These are phyloP conservation scores for Ogataea dorogensis DNA, from an alignment of 805 yeast species.

Conservation along the genomic window DNA sequence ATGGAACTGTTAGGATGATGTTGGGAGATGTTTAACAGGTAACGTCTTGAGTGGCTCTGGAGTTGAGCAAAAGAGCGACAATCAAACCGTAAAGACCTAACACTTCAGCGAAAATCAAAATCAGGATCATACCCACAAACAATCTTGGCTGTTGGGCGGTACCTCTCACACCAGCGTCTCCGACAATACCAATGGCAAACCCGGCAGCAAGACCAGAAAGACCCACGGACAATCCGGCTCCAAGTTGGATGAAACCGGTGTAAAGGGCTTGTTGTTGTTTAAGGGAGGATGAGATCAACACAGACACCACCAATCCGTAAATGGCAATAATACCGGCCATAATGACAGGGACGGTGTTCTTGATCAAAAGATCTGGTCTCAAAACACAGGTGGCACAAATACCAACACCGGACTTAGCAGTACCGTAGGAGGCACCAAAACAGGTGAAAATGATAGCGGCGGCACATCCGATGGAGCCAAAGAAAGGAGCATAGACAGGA, in stretches of 20 bases:
- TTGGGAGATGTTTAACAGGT: slow-evolving; percentile 50
- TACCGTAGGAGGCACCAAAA: slow-evolving; percentile 98
- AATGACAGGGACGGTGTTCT: slow-evolving; percentile 93
- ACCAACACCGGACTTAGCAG: slow-evolving; percentile 99
- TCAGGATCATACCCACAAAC: slow-evolving; percentile 46
- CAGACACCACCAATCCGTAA: slow-evolving; percentile 95
- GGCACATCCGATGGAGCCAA: slow-evolving; percentile 99
- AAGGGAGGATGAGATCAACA: slow-evolving; percentile 85
- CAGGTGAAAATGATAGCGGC: slow-evolving; percentile 98
- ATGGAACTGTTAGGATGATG: slow-evolving; percentile 7
- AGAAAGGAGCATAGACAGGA: slow-evolving; percentile 90
- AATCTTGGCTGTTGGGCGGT: slow-evolving; percentile 97
- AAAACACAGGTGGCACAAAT: slow-evolving; percentile 96
- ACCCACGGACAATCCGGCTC: slow-evolving; percentile 98
- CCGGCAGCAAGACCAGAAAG: slow-evolving; percentile 98
- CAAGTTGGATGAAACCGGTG: slow-evolving; percentile 97
- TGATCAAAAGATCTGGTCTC: slow-evolving; percentile 94
- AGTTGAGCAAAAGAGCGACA: slow-evolving; percentile 96
- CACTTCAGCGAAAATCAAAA: slow-evolving; percentile 14
- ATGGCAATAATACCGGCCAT: slow-evolving; percentile 99
- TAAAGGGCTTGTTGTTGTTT: slow-evolving; percentile 89
- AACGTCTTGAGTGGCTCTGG: slow-evolving; percentile 94
- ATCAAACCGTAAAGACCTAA: slow-evolving; percentile 70
- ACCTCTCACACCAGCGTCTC: slow-evolving; percentile 99
- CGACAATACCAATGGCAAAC: slow-evolving; percentile 98